These are phyloP conservation scores for Hydrangea macrophylla DNA, from an alignment of 148 eudicot genomes.

Conservation along the genomic window DNA sequence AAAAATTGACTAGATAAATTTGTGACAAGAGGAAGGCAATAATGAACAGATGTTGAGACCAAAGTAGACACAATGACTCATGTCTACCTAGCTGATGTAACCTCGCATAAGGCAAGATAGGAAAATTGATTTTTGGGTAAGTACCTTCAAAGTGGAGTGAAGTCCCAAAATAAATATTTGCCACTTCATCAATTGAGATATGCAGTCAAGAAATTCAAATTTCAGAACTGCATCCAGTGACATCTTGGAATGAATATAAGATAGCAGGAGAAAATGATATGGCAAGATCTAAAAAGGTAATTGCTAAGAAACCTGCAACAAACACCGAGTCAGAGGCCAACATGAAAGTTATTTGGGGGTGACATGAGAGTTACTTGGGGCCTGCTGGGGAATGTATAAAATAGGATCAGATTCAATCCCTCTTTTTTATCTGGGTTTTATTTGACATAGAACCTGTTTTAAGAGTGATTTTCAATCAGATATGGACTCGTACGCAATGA, in stretches of 20 bases:
- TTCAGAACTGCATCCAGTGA: neutral
- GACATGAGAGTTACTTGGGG: no score
- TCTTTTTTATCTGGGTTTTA: no score
- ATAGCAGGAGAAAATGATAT: neutral
- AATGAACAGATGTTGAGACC: neutral
- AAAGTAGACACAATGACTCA: neutral
- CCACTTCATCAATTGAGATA: neutral
- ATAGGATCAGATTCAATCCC: no score
- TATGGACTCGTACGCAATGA: no score
- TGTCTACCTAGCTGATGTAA: neutral
- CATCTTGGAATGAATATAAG: neutral
- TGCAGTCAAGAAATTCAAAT: no score
- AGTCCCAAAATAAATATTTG: neutral
- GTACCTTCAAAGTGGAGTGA: neutral
- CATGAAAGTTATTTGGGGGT: neutral
- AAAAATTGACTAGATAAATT: neutral
- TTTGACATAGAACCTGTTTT: no score
- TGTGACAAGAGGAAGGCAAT: conserved; percentile 13
- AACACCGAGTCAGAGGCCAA: neutral
- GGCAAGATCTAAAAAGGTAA: neutral
- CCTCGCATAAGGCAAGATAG: neutral
- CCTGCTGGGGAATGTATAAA: no score
- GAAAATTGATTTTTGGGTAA: neutral
- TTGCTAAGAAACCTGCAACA: neutral
- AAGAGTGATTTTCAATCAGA: no score